A percentile compares a stretch with the other conserved stretches of the same genome.
Evolutionary conservation across 2,329 filamentous ascomycete genomes (phyloP).

Genomic region (Claviceps sp.): DNA sequence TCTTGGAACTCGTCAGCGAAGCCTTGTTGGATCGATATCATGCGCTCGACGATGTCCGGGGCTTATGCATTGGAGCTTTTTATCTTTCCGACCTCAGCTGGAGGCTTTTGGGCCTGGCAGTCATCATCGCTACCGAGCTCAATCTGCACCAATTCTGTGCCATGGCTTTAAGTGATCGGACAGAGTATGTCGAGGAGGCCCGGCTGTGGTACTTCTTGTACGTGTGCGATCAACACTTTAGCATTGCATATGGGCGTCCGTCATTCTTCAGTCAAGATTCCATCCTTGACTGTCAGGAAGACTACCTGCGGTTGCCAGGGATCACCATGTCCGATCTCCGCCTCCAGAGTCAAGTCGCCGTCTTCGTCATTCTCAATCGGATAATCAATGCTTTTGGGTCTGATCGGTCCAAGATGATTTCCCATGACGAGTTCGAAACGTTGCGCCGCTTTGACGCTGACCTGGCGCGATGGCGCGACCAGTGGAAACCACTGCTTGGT

Average conservation of each 20-base stretch:
- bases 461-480: constrained; percentile 21
- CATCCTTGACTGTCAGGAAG: constrained; percentile 42
- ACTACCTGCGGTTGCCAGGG: constrained; percentile 34
- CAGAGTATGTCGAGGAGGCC: constrained; percentile 38
- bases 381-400: constrained; percentile 45
- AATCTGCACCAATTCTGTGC: constrained; percentile 41
- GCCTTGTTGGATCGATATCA: constrained; percentile 42
- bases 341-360: constrained; percentile 43
- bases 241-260: constrained; percentile 45
- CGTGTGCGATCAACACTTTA: constrained; percentile 53
- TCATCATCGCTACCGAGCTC: constrained; percentile 44
- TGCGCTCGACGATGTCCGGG: constrained; percentile 44
- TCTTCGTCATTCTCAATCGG: constrained; percentile 47
- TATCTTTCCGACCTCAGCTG: constrained; percentile 44
- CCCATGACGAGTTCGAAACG: constrained; percentile 20
- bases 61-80: constrained; percentile 49
- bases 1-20: constrained; percentile 41
- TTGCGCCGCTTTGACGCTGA: constrained; percentile 17
- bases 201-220: constrained; percentile 51
- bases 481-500: constrained; percentile 23
- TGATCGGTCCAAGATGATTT: constrained; percentile 29
- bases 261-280: constrained; percentile 45
- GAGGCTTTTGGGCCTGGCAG: constrained; percentile 47
- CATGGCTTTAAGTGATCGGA: constrained; percentile 29
- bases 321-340: constrained; percentile 41